Base-by-base conservation (phyloP, 352 stramenopile species). In the Globisporangium acanthophoron region DNA sequence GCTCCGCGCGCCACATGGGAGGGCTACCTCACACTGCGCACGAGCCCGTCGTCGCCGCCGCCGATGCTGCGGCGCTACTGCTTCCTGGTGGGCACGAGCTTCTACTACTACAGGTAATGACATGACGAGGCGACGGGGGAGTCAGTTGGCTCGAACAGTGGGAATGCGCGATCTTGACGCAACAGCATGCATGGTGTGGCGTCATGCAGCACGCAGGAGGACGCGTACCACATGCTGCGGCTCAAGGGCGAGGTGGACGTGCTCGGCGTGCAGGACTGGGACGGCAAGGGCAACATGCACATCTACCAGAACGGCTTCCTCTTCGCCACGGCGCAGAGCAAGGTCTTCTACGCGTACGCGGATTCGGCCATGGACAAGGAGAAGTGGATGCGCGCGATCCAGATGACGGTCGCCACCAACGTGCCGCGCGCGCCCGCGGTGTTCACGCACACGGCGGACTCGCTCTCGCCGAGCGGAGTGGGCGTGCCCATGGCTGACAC, bases 281-380 rank as follows among this genome's bases (percentile, higher is more conserved):
- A 97, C 58, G 88, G 88, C 58, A 94, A 96, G 65, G 88, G 85
- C 59, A 94, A 94, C 65, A 94, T 94, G 80, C 85, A 95, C 76
- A 95, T 93, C 56, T 97, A 97, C 63, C 72, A 88, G 58, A 74
- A 92, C 62, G 88, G 88, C 4, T 94, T 97, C 57, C 62, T 97
- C 8, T 95, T 95, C 59, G 85, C 83, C 15, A 95, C 85, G 51
- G 77, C 83, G 33, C 85, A 95, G 66, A 95, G 83, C 66, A 95
- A 95, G 59, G 82, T 95, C 12, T 95, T 95, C 59, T 95, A 95
- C 63, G 83, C 83, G 21, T 95, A 95, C 61, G 85, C 83, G 0
- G 85, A 95, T 57, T 90, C 84, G 35, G 72, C 85, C 31, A 92
- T 95, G 81, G 85, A 95, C 61, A 95, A 95, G 66, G 85, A 95